These are phyloP conservation scores for Jackrogersella multiformis DNA, from an alignment of 495 filamentous ascomycete species.

Conservation along the genomic window DNA sequence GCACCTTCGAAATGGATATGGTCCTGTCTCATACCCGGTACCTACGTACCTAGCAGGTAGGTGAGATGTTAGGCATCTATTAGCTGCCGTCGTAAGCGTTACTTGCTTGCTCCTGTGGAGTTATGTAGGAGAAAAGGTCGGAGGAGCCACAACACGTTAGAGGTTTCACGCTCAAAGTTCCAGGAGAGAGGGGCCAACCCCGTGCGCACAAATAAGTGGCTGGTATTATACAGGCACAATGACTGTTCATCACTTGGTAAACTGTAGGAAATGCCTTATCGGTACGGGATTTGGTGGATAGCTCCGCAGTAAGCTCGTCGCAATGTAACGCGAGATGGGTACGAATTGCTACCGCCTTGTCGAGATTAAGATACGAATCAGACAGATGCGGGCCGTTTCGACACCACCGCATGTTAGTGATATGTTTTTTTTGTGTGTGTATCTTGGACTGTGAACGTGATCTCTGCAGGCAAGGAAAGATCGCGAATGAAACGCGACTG, in stretches of 20 bases:
- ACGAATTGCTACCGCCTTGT: constrained; percentile 24
- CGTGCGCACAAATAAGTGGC: constrained; percentile 46
- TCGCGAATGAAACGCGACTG: not conserved
- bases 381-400: constrained; percentile 27
- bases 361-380: constrained; percentile 30
- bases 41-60: constrained; percentile 7
- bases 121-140: constrained; percentile 23
- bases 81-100: constrained; percentile 10
- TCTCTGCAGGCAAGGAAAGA: constrained; percentile 1
- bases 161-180: constrained; percentile 39
- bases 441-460: constrained; percentile 17
- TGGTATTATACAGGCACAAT: constrained; percentile 39
- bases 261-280: constrained; percentile 26
- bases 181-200: constrained; percentile 22
- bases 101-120: constrained; percentile 4
- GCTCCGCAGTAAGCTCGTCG: constrained; percentile 39
- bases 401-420: constrained; percentile 17
- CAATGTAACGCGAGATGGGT: constrained; percentile 38
- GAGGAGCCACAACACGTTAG: constrained; percentile 41
- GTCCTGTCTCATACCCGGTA: no score
- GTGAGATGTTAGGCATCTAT: constrained; percentile 26
- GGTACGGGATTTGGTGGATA: constrained; percentile 29
- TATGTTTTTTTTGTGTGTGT: not conserved
- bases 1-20: no score
- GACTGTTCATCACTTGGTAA: constrained; percentile 12